Conservation (phyloP, 2,329 filamentous ascomycete species). For the Phialemonium atrogriseum region DNA sequence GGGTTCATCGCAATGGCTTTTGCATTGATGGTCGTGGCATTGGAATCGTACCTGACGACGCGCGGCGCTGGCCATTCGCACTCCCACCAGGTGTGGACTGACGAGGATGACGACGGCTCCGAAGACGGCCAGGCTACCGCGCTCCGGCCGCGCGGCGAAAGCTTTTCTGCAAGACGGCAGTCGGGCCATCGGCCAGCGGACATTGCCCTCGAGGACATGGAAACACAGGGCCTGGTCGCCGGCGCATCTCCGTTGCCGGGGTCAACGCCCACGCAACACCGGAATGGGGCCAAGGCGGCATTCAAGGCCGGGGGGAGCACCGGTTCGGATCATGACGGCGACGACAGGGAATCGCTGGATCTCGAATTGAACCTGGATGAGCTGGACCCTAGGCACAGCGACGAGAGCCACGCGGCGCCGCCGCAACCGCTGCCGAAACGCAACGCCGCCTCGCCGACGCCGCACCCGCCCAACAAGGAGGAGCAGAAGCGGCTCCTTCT, state of each 20-base stretch:
- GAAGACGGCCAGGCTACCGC: slow-evolving; percentile 12
- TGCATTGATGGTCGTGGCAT: slow-evolving; percentile 71
- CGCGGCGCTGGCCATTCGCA: slow-evolving; percentile 55
- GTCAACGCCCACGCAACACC: slow-evolving; percentile 43
- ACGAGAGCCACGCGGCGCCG: slow-evolving; percentile 15
- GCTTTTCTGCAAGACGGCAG: slow-evolving; percentile 29
- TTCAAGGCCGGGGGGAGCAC: slow-evolving; percentile 4
- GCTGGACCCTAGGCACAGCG: slow-evolving; percentile 34
- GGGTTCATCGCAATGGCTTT: slow-evolving; percentile 76
- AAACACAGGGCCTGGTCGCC: slow-evolving; percentile 47
- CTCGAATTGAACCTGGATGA: slow-evolving; percentile 55
- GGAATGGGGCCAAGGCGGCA: slow-evolving; percentile 10
- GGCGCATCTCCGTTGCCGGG: slow-evolving; percentile 50
- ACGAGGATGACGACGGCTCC: slow-evolving; percentile 29
- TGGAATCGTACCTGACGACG: slow-evolving; percentile 85
- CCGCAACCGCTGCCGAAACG: slow-evolving; percentile 13
- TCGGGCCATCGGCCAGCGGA: slow-evolving; percentile 34
- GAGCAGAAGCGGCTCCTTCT: slow-evolving; percentile 60
- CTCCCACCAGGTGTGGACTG: slow-evolving; percentile 45
- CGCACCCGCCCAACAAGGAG: slow-evolving; percentile 33
- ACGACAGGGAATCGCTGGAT: slow-evolving; percentile 40
- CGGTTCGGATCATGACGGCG: slow-evolving; percentile 26
- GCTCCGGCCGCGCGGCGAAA: slow-evolving; percentile 13
- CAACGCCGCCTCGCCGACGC: slow-evolving; percentile 12
- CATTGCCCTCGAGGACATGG: slow-evolving; percentile 43